A percentile compares a stretch with the other conserved stretches of the same genome.
phyloP scores from a whole-genome alignment of 2,329 filamentous ascomycete species.

The Fusarium circinatum region DNA sequence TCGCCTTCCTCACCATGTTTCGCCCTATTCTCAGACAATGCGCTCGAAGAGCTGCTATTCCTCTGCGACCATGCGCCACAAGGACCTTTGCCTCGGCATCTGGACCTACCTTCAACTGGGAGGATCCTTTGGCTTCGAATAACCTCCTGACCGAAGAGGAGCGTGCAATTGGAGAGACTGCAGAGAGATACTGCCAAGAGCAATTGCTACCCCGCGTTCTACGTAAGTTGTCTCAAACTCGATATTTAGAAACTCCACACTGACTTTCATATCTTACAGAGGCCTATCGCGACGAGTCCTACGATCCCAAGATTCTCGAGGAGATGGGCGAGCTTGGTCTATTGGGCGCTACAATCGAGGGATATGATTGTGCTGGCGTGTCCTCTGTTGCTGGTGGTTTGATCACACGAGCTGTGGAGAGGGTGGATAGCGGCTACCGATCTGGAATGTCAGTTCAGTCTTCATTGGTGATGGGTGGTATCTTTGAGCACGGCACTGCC shows the following conservation, averaged over 20 bases:
- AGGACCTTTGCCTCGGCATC: slow-evolving; percentile 52
- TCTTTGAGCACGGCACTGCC: slow-evolving; percentile 85
- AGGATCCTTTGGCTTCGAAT: slow-evolving; percentile 82
- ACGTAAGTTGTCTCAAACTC: slow-evolving; percentile 61
- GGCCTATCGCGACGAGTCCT: slow-evolving; percentile 85
- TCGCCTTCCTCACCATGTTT: slow-evolving; percentile 41
- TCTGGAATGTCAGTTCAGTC: slow-evolving; percentile 95
- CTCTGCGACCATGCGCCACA: slow-evolving; percentile 42
- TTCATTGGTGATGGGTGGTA: slow-evolving; percentile 92
- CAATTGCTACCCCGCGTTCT: slow-evolving; percentile 85
- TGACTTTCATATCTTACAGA: slow-evolving; percentile 59
- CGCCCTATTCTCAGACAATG: slow-evolving; percentile 46
- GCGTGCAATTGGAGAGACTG: slow-evolving; percentile 87
- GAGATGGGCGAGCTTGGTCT: slow-evolving; percentile 96
- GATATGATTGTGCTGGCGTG: slow-evolving; percentile 88
- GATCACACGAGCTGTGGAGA: slow-evolving; percentile 89
- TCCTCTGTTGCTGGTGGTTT: slow-evolving; percentile 89
- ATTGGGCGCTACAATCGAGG: slow-evolving; percentile 84
- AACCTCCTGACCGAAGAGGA: slow-evolving; percentile 90
- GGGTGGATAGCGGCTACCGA: slow-evolving; percentile 90
- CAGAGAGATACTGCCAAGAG: slow-evolving; percentile 94
- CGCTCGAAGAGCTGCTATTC: slow-evolving; percentile 36
- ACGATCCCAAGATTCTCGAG: slow-evolving; percentile 83
- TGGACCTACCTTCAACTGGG: slow-evolving; percentile 78
- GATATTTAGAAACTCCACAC: background rate